Conservation (phyloP, 192 early-diverging fungal species). For the Chytriomyces sp. region DNA sequence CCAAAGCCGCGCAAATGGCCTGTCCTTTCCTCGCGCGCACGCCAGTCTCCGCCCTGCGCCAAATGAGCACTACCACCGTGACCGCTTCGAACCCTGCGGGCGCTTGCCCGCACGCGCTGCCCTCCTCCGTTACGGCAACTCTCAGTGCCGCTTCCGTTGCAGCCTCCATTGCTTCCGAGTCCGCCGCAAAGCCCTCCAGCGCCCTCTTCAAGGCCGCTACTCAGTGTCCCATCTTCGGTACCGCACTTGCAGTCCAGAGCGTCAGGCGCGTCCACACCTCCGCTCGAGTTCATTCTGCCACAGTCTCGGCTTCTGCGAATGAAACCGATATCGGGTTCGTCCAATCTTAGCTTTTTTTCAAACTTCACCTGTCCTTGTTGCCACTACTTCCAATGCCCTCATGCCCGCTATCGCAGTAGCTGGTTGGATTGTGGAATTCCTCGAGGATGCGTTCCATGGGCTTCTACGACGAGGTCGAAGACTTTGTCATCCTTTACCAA, state of each 20-base stretch:
- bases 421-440: too few relatives aligned
- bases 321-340: not conserved
- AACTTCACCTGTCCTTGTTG: not conserved
- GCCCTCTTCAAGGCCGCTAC: constrained; percentile 62
- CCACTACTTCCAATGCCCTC: not conserved
- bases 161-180: not conserved
- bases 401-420: too few relatives aligned
- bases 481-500: too few relatives aligned
- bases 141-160: not conserved
- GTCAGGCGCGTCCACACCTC: constrained; percentile 16
- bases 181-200: too few relatives aligned
- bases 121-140: not conserved
- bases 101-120: not conserved
- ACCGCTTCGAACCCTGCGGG: constrained; percentile 22
- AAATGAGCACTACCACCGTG: constrained; percentile 51
- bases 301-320: not conserved
- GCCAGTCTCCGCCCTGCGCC: constrained; percentile 66
- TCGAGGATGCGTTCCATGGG: too few relatives aligned
- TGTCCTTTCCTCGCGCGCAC: constrained; percentile 82
- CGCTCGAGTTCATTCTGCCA: not conserved
- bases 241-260: constrained; percentile 69
- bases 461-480: too few relatives aligned
- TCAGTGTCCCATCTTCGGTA: constrained; percentile 80
- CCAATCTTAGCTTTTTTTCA: not conserved
- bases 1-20: constrained; percentile 24